Base-by-base conservation (phyloP, 1,284 basidiomycete genomes). In the Prillingera fragicola region DNA sequence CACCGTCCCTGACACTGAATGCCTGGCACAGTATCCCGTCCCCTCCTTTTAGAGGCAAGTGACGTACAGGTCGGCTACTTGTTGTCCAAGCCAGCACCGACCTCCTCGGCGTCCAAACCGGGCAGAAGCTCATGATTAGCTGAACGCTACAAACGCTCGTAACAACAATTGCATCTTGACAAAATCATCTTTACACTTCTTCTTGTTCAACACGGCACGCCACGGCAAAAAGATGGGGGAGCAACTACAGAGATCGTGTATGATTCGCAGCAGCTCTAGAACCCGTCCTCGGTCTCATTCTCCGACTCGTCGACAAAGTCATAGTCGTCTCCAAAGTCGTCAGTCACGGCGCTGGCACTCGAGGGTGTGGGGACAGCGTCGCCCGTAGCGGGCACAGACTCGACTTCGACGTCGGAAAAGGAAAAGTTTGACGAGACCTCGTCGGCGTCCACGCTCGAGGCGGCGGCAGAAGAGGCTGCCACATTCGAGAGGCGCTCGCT, bases 231-330 rank as follows among this genome's bases (percentile, higher is more conserved):
- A 32, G 18, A 13, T 2, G 10, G 6, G 19, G 37, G 18, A 8
- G 17, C 9, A 22, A 8, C 12, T 18, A 23, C 4, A 13, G 33
- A 31, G 4, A 13, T 31, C 29, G 18, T 31, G 29, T 31, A 15
- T 31, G 29, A n/a, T 31, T 31, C n/a, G 13, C 5, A 13, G n/a
- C 29, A 17, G 13, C 34, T 40, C 31, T n/a, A 53, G 23, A 54
- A 29, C 29, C 40, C 52, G 24, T 50, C 48, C 41, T 49, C 52
- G 23, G 52, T 50, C 41, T 56, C 50, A 13, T 50, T 52, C 28
- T 50, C 48, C 32, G 45, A 31, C 33, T 48, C 43, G 39, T 51
- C 49, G 26, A 52, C 47, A 46, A 49, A 42, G 35, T 55, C 50
- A 32, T 46, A 49, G 31, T 55, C 50, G 29, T 50, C 40, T n/a